Evolutionary conservation across 768 basidiomycete species (phyloP).

Genomic region (Obba rivulosa): DNA sequence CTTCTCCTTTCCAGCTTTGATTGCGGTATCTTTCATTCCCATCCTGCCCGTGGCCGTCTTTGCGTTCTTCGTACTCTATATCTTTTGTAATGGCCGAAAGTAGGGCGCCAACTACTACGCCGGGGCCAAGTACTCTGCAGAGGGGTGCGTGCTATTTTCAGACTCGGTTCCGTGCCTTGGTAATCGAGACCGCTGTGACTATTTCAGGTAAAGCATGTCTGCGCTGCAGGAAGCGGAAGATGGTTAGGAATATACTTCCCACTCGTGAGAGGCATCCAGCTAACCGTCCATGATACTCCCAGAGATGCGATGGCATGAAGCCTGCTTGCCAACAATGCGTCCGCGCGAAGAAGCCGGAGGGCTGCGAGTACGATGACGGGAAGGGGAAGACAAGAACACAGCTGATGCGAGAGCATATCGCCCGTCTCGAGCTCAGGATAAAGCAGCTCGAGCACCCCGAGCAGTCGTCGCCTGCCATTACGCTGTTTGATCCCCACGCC

Average conservation of each 20-base stretch:
- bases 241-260: slow-evolving; percentile 27
- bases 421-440: slow-evolving; percentile 64
- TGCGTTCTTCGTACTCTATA: slow-evolving; percentile 19
- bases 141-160: slow-evolving; percentile 16
- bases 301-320: slow-evolving; percentile 77
- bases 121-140: slow-evolving; percentile 22
- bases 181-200: background rate
- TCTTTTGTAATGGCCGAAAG: slow-evolving; percentile 29
- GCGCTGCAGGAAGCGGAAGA: slow-evolving; percentile 50
- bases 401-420: slow-evolving; percentile 71
- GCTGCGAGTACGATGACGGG: slow-evolving; percentile 80
- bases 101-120: slow-evolving; percentile 14
- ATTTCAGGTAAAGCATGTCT: slow-evolving; percentile 44
- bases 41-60: slow-evolving; percentile 20
- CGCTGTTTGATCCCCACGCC: slow-evolving; percentile 63
- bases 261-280: background rate
- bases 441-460: slow-evolving; percentile 74
- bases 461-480: slow-evolving; percentile 61
- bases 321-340: slow-evolving; percentile 76
- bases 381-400: slow-evolving; percentile 81
- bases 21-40: slow-evolving; percentile 7
- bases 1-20: background rate
- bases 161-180: background rate
- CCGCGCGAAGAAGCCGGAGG: slow-evolving; percentile 70
- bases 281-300: slow-evolving; percentile 1